Evolutionary conservation across 257 asterid species (phyloP), one percentile per base, ranked within the genome.

Genomic region (Nicotiana knightiana): DNA sequence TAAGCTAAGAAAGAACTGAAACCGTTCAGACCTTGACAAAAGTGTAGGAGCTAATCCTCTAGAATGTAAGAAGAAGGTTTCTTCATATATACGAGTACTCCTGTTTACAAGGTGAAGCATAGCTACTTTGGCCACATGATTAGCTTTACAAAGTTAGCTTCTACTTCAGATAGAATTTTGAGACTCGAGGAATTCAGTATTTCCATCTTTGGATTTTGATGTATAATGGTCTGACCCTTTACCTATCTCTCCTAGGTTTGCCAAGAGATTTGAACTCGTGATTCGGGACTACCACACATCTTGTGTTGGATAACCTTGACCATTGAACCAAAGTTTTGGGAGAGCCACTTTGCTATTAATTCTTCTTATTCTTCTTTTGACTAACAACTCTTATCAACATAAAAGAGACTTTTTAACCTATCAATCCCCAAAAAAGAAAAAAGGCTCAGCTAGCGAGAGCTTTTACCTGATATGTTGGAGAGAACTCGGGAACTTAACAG

Each of bases 381-480:
- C 77, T 37, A 68, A 54, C 77, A 37, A 68, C 43, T 39, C 33
- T 10, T 37, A 68, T 68, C 57, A 37, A 68, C 43, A 55, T n/a
- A 39, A 68, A 59, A 11, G 57, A 68, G 65, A n/a, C 26, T 7
- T 67, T 18, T 39, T 10, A 39, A 39, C 57, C 33, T 68, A 37
- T 11, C 77, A n/a, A 39, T 68, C 32, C 53, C 46, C 46, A 2
- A 6, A 39, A 39, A 39, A 39, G 1, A 4, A 68, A 67, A 39
- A 68, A 21, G 77, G 32, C 57, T 39, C 57, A 68, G 77, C 77
- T 39, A n/a, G 28, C 46, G 57, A 18, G 77, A 21, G 77, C 35
- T n/a, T 68, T 70, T n/a, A 39, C 77, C 77, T 70, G 35, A 10
- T 43, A 43, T 70, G 77, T 70, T 39, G 77, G 77, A 70, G 58